These are phyloP conservation scores for Mrakia frigida DNA, from an alignment of 768 basidiomycete genomes.

Conservation along the genomic window DNA sequence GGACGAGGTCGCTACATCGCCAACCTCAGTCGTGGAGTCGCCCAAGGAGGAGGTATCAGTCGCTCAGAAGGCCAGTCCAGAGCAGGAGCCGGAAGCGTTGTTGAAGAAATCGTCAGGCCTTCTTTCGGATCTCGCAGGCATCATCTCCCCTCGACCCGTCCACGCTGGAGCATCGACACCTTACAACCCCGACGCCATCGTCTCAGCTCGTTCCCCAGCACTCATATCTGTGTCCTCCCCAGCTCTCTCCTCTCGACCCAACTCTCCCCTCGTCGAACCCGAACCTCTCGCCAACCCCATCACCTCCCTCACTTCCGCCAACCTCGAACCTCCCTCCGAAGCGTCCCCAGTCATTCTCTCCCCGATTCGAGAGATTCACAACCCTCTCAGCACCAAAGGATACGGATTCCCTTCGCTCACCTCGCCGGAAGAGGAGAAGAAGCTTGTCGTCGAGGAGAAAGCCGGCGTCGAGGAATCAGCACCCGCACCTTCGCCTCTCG, in stretches of 20 bases:
- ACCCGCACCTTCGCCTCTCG: neutral
- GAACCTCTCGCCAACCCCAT: neutral
- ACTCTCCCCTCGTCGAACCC: neutral
- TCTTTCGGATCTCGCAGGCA: neutral
- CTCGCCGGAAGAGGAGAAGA: neutral
- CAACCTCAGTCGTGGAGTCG: neutral
- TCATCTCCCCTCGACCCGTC: neutral
- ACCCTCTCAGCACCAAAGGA: neutral
- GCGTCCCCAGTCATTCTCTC: constrained; percentile 4
- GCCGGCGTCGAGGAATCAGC: neutral
- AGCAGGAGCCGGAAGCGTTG: neutral
- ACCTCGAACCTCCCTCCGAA: constrained; percentile 11
- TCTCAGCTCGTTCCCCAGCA: neutral
- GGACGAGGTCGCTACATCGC: neutral
- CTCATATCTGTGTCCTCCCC: neutral
- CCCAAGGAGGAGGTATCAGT: neutral
- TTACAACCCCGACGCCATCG: neutral
- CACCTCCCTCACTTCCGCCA: neutral
- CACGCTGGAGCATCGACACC: neutral
- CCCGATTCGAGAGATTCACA: neutral
- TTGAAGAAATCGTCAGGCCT: neutral
- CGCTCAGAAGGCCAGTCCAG: neutral
- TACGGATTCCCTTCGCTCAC: neutral
- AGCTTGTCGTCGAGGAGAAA: neutral
- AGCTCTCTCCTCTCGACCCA: neutral